These are phyloP conservation scores for Pyracantha coccinea DNA, from an alignment of 331 rosid genomes.

Conservation along the genomic window DNA sequence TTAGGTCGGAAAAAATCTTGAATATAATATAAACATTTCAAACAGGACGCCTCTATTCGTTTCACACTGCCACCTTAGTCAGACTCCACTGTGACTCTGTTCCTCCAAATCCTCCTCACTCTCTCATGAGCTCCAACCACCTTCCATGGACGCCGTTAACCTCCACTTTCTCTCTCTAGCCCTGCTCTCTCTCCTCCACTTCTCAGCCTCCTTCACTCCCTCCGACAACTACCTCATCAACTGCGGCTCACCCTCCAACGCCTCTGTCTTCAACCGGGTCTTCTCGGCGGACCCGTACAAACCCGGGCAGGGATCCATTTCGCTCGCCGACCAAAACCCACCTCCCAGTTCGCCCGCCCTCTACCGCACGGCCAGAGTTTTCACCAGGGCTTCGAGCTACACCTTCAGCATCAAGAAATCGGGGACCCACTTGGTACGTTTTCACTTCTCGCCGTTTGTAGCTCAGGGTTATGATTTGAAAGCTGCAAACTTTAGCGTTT, in stretches of 20 bases:
- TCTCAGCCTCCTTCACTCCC: slow-evolving; percentile 52
- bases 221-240: slow-evolving; percentile 62
- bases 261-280: slow-evolving; percentile 38
- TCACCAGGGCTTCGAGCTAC: slow-evolving; percentile 46
- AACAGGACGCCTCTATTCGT: background rate
- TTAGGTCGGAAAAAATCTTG: background rate
- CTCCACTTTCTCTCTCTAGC: slow-evolving; percentile 19
- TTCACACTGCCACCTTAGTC: background rate
- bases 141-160: slow-evolving; percentile 41
- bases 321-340: slow-evolving; percentile 47
- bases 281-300: slow-evolving; percentile 49
- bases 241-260: slow-evolving; percentile 69
- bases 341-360: slow-evolving; percentile 30
- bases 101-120: background rate
- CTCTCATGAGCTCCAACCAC: slow-evolving; percentile 3
- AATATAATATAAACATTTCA: background rate
- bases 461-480: slow-evolving; percentile 40
- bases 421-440: slow-evolving; percentile 77
- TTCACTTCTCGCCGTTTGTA: slow-evolving; percentile 73
- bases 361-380: slow-evolving; percentile 79
- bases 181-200: slow-evolving; percentile 31
- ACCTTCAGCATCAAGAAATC: slow-evolving; percentile 51
- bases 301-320: slow-evolving; percentile 38
- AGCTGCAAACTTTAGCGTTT: slow-evolving; percentile 53
- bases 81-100: background rate